Evolutionary conservation across 805 yeast genomes (phyloP).

Genomic region (Candida maris): DNA sequence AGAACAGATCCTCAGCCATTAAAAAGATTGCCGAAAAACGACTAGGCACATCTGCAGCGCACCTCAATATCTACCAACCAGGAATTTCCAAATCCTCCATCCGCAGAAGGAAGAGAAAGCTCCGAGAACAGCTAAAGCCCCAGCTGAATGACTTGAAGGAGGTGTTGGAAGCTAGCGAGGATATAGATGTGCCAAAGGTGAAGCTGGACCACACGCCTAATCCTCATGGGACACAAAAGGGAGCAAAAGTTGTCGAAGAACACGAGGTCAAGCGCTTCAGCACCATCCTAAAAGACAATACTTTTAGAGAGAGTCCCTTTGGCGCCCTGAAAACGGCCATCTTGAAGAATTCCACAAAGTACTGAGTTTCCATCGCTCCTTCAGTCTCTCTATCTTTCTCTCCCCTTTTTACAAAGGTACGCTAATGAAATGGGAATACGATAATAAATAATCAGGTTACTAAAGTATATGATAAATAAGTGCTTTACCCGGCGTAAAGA

Average conservation of each 20-base stretch:
- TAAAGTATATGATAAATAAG: conserved; percentile 1
- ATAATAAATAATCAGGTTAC: conserved; percentile 6
- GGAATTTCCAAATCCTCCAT: conserved; percentile 63
- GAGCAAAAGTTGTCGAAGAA: conserved; percentile 51
- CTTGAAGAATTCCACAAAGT: conserved; percentile 24
- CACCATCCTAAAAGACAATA: conserved; percentile 49
- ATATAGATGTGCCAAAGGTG: conserved; percentile 28
- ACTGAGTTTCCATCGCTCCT: conserved; percentile 6
- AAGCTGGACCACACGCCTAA: conserved; percentile 36
- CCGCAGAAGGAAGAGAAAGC: conserved; percentile 60
- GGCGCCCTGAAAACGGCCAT: conserved; percentile 61
- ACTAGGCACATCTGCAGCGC: neutral
- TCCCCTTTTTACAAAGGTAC: conserved; percentile 3
- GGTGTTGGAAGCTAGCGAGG: conserved; percentile 34
- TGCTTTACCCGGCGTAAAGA: neutral
- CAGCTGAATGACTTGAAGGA: conserved; percentile 60
- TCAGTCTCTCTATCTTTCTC: too few species aligned
- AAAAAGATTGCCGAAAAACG: conserved; percentile 18
- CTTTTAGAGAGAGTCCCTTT: conserved; percentile 60
- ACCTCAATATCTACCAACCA: conserved; percentile 29
- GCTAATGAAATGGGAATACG: conserved; percentile 1
- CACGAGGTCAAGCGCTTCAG: conserved; percentile 59
- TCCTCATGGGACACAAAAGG: conserved; percentile 32
- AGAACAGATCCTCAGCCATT: conserved; percentile 1
- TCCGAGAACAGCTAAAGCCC: conserved; percentile 62